These are phyloP conservation scores for Stylonectria norvegica DNA, from an alignment of 2,329 filamentous ascomycete species.

Conservation along the genomic window DNA sequence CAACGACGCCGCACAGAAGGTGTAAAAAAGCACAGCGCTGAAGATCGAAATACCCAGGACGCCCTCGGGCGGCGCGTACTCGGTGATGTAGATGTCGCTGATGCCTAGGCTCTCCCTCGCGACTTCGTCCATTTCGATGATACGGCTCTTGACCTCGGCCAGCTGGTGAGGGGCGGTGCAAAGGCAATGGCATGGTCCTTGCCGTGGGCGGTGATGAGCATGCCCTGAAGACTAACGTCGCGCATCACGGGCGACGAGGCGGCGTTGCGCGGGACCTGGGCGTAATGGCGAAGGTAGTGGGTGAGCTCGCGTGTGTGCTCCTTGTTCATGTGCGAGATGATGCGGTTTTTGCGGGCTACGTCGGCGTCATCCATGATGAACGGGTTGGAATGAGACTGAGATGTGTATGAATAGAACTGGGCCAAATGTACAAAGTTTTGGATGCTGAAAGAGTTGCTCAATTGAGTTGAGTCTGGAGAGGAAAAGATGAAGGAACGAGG, in stretches of 20 bases:
- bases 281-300: slow-evolving; percentile 74
- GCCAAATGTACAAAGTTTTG: no score
- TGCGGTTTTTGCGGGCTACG: slow-evolving; percentile 33
- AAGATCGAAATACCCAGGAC: slow-evolving; percentile 55
- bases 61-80: slow-evolving; percentile 40
- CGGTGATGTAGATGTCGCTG: slow-evolving; percentile 41
- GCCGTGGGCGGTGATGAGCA: slow-evolving; percentile 57
- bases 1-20: slow-evolving; percentile 45
- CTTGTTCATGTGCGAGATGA: slow-evolving; percentile 79
- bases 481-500: no score
- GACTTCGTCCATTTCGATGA: slow-evolving; percentile 66
- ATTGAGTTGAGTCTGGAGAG: no score
- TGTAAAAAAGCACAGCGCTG: slow-evolving; percentile 51
- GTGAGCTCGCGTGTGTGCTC: slow-evolving; percentile 73
- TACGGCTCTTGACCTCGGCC: slow-evolving; percentile 64
- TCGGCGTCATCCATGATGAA: no score
- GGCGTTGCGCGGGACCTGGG: slow-evolving; percentile 51
- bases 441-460: no score
- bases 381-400: no score
- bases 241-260: slow-evolving; percentile 58
- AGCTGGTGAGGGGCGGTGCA: slow-evolving; percentile 65
- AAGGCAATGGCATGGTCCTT: slow-evolving; percentile 57
- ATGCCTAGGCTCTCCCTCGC: slow-evolving; percentile 58
- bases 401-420: no score
- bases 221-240: slow-evolving; percentile 60